Evolutionary conservation across 108 stramenopile genomes (phyloP).

Genomic region (Cylindrotheca closterium): DNA sequence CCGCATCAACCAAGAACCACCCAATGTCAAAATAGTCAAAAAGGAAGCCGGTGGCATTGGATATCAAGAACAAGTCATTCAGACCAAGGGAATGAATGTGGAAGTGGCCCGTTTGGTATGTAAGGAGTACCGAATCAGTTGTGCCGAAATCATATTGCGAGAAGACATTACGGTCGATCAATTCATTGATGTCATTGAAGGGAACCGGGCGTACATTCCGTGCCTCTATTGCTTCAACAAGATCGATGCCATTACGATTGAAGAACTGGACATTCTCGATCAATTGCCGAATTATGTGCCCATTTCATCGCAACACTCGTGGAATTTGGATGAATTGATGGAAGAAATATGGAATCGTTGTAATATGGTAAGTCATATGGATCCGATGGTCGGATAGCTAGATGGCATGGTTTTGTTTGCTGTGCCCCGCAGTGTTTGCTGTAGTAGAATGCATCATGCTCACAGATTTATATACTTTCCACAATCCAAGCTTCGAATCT

Average conservation of each 20-base stretch:
- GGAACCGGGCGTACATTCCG: conserved; percentile 89
- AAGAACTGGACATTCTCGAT: conserved; percentile 97
- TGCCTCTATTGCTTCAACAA: conserved; percentile 92
- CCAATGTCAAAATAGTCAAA: conserved; percentile 89
- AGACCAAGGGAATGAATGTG: conserved; percentile 81
- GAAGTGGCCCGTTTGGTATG: conserved; percentile 85
- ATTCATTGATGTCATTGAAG: conserved; percentile 93
- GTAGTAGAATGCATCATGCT: too few relatives aligned
- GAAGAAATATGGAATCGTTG: conserved; percentile 90
- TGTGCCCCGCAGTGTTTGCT: too few relatives aligned
- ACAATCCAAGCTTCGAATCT: conserved; percentile 90
- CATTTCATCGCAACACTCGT: conserved; percentile 88
- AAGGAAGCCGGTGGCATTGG: conserved; percentile 95
- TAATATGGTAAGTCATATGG: conserved; percentile 25
- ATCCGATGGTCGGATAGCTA: too few relatives aligned
- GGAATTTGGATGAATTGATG: conserved; percentile 94
- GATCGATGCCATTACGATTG: conserved; percentile 91
- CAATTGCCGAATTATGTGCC: conserved; percentile 98
- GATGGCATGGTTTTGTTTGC: too few relatives aligned
- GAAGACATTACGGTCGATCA: conserved; percentile 95
- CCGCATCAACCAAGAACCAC: conserved; percentile 95
- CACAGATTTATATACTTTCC: too few relatives aligned
- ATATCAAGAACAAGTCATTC: conserved; percentile 89
- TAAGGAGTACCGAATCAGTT: conserved; percentile 92
- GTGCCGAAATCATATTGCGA: conserved; percentile 89